Base-by-base conservation (phyloP, 768 basidiomycete genomes). In the Clitopilus hobsonii region DNA sequence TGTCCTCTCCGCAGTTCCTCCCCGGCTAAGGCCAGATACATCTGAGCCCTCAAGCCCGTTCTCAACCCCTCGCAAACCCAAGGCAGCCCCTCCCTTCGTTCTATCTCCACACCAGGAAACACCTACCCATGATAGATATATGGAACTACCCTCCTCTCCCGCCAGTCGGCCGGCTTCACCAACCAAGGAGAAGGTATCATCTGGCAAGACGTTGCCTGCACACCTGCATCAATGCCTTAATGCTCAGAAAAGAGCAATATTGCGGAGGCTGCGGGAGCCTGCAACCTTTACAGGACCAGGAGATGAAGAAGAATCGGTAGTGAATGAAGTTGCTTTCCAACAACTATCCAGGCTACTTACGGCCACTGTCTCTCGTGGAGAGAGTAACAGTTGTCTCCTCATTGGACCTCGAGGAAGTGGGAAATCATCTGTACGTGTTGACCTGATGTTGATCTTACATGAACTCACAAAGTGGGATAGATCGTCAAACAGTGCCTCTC, bases 311-410 rank as follows among this genome's bases (percentile, higher is more conserved):
- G 61, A 60, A 13, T 57, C 51, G n/a, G 69, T 67, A 27, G 69
- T 71, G 8, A 86, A 89, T 62, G 66, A 60, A 1, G 63, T 72
- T 16, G 85, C 89, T 0, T 69, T 76, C 24, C 63, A 80, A 28
- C 84, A 90, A 54, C 67, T 98, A 11, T 63, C 70, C 1, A 78
- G 82, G 48, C 69, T 98, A 20, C 72, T 97, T 4, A 66, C 70
- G 20, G 94, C 94, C 10, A 92, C 91, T 1, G 77, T 89, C 4
- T 71, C 72, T 20, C 81, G 94, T 25, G 89, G 88, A 8, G 95
- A 98, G 74, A 94, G 95, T 2, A 98, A 98, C 58, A 96, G 94
- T 55, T 97, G 94, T 64, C 76, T 97, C 53, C 65, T 98, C 2
- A 75, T 94, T 41, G 95, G 95, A 18, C 87, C 92, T 1, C 77